Base-by-base conservation (phyloP, 495 filamentous ascomycete species). In the Neurospora tetraspora region DNA sequence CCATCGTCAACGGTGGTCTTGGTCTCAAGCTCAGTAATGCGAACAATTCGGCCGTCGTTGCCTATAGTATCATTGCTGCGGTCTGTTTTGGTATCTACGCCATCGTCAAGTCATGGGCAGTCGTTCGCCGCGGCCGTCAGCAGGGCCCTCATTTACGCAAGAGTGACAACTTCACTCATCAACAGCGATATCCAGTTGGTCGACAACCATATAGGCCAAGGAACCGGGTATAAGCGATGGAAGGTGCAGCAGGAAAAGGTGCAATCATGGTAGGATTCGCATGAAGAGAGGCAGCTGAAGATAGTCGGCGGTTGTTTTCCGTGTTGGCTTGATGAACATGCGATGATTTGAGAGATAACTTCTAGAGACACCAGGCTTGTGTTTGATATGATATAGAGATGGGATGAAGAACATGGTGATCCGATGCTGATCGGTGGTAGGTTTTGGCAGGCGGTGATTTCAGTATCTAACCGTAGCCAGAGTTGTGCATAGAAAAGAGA, bases 1-100 rank as follows among this genome's bases (percentile, higher is more conserved):
- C 89, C 3, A 82, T 92, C 40, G 82, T 93, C 71, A 94, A 93
- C 79, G 92, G 87, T 69, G 91, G 92, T 0, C 79, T 93, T 5
- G 92, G 92, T 1, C 82, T 93, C 16, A 72, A 81, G 36, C 77
- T 91, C n/a, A 79, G 86, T 20, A 74, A 76, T 12, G 83, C 82
- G 8, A 73, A 78, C 1, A 75, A 68, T n/a, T 81, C 83, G 3
- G 86, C 85, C 36, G 72, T 88, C 38, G 85, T 90, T 73, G 88
- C 86, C 5, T 92, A 91, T 77, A 77, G 84, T 1, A 85, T 92
- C 2, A 79, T 93, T 42, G 86, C 89, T 9, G 89, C 82, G 18
- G 70, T 91, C 7, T 73, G 89, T 31, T 86, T 83, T 53, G 1
- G 83, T 5, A 70, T 78, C 12, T 92, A 91, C 45, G 34, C 74